Conservation (phyloP, 2,329 filamentous ascomycete genomes). For the Xylariaceae sp. region DNA sequence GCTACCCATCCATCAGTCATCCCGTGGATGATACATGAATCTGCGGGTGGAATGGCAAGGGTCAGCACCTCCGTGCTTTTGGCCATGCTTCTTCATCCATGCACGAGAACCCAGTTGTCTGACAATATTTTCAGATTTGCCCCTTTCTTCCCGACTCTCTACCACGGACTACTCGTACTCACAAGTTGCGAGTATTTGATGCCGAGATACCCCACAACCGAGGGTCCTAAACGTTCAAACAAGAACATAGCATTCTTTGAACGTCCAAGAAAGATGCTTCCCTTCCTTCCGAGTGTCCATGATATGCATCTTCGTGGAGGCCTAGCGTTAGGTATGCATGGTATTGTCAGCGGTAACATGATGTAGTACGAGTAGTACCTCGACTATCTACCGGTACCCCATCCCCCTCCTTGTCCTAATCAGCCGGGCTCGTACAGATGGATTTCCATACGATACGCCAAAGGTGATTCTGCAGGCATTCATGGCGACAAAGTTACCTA, state of each 20-base stretch:
- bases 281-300: conserved; percentile 3
- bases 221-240: neutral
- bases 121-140: neutral
- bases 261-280: neutral
- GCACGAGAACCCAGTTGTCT: conserved; percentile 3
- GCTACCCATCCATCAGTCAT: conserved; percentile 17
- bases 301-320: conserved; percentile 13
- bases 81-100: neutral
- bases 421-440: neutral
- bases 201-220: neutral
- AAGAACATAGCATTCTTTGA: neutral
- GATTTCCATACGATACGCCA: neutral
- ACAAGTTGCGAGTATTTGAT: neutral
- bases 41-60: neutral
- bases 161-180: neutral
- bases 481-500: neutral
- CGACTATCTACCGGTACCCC: conserved; percentile 7
- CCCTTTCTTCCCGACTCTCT: neutral
- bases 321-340: conserved; percentile 8
- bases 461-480: too few relatives aligned
- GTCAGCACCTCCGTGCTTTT: conserved; percentile 3
- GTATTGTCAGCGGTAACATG: conserved; percentile 7
- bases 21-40: neutral
- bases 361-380: conserved; percentile 4
- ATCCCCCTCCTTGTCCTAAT: conserved; percentile 18